Base-by-base conservation (phyloP, 768 basidiomycete genomes). In the Trametes villosa region DNA sequence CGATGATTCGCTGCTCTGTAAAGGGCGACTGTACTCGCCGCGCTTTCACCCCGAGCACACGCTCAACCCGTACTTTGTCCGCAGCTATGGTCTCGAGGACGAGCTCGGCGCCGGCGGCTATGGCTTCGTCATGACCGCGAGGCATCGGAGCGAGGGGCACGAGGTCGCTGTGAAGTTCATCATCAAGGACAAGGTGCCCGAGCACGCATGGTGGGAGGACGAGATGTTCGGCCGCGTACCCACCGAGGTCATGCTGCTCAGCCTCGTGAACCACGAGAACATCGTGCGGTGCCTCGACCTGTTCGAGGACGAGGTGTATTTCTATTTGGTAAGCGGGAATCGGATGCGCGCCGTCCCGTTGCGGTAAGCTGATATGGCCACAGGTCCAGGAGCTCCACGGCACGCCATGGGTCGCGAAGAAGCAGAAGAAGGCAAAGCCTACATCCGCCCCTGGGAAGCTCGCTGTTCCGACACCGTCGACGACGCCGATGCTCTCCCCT, bases 111-210 rank as follows among this genome's bases (percentile, higher is more conserved):
- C 87, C 11, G 96, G 96, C 44, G 95, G 95, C 18, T 98, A 95
- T 71, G 95, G 95, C 2, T 97, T 98, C 71, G 96, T 98, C 27
- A 91, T 96, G 83, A 89, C 90, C 3, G 94, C 93, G 11, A 75
- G 79, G 34, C 85, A 92, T 70, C 85, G 83, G 15, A 67, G 64
- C 30, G 79, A 83, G 46, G 79, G 80, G 0, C 73, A 78, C 58
- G 91, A 94, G 71, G 94, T 95, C 53, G 95, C 95, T 0, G 91
- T 97, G 74, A 98, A 98, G 76, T 97, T 98, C 73, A 94, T 98
- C 70, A 85, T 91, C 77, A 95, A 93, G 74, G 82, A 78, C 52
- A 83, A 85, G 62, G 80, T 87, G 1, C 83, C 83, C 0, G 80
- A 80, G 18, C 79, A 81, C 61, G 82, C 82, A 33, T 85, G 86